phyloP scores from a whole-genome alignment of 169 alveolate species.

The Plasmodium ovale region DNA sequence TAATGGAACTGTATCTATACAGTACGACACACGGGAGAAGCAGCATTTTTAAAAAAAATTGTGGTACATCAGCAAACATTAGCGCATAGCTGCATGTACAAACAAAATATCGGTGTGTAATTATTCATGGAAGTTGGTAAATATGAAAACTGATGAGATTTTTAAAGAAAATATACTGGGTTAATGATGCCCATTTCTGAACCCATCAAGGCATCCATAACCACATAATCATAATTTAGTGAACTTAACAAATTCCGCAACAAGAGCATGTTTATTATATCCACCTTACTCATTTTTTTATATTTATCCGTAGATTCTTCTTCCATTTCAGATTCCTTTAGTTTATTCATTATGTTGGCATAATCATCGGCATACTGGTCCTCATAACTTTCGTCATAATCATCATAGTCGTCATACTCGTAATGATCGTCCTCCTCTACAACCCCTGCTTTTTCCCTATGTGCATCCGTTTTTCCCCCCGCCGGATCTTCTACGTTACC shows the following conservation, averaged over 20 bases:
- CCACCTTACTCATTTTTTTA: neutral
- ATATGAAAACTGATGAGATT: no score
- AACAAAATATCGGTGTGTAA: neutral
- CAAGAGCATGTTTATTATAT: neutral
- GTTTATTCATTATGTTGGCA: no score
- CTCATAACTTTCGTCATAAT: neutral
- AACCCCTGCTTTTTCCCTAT: neutral
- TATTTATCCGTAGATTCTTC: neutral
- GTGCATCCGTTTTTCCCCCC: neutral
- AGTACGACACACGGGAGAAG: no score
- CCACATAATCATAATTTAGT: conserved; percentile 8
- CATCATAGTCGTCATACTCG: neutral
- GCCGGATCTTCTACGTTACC: neutral
- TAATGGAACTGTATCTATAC: no score
- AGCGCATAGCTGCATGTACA: neutral
- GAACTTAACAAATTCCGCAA: conserved; percentile 14
- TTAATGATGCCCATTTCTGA: neutral
- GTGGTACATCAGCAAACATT: no score
- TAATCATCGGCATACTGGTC: neutral
- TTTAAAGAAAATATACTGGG: neutral
- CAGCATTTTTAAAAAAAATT: no score
- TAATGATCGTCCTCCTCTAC: neutral
- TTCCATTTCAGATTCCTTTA: neutral
- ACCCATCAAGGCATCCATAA: conserved; percentile 2
- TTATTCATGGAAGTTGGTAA: no score